Conservation (phyloP, 768 basidiomycete genomes). For the Xanthoconium stramineum region DNA sequence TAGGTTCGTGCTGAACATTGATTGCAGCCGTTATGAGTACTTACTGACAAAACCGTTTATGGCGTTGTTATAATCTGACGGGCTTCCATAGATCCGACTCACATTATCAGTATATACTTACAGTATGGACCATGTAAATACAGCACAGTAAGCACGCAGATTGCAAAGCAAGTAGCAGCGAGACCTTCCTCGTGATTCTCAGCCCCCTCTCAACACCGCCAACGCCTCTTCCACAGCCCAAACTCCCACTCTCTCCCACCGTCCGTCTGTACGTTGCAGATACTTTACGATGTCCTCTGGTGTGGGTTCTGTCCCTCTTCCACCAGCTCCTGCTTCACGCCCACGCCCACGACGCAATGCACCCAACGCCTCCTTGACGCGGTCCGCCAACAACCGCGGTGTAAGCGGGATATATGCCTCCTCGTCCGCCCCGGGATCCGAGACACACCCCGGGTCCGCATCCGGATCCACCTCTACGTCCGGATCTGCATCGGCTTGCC, state of each 20-base stretch:
- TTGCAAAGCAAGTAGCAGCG: too few relatives aligned
- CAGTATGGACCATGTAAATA: too few relatives aligned
- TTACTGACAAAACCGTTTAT: too few relatives aligned
- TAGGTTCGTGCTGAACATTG: too few relatives aligned
- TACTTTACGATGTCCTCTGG: conserved; percentile 45
- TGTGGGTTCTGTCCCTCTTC: conserved; percentile 22
- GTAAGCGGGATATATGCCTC: conserved; percentile 63
- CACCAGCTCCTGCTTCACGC: conserved; percentile 7
- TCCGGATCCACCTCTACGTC: not conserved
- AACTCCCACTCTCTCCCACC: conserved; percentile 62
- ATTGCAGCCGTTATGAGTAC: too few relatives aligned
- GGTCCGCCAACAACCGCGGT: conserved; percentile 43
- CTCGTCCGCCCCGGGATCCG: conserved; percentile 39
- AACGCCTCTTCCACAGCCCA: conserved; percentile 67
- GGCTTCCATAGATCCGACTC: too few relatives aligned
- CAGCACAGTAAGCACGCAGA: too few relatives aligned
- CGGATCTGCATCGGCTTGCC: not conserved
- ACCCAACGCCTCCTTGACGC: conserved; percentile 46
- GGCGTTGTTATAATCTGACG: too few relatives aligned
- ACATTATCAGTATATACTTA: too few relatives aligned
- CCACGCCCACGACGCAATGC: conserved; percentile 25
- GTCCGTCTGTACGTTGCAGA: conserved; percentile 51
- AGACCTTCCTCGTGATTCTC: not conserved
- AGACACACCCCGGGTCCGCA: conserved; percentile 32
- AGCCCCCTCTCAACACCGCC: conserved; percentile 25